Conservation (phyloP, 352 stramenopile species). For the Globisporangium echinulatum region DNA sequence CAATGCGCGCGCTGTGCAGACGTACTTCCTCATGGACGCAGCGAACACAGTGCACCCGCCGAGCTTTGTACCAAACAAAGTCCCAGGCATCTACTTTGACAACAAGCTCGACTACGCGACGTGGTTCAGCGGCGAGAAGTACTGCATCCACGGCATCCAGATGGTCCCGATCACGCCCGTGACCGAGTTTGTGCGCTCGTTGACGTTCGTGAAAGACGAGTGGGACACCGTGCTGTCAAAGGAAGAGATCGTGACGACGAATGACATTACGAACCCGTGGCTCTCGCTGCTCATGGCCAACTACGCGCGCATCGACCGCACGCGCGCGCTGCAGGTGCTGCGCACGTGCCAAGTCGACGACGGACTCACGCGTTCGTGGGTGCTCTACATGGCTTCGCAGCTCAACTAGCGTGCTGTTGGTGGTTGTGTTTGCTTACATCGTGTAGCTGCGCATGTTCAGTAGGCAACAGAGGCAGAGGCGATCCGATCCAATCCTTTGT, state of each 20-base stretch:
- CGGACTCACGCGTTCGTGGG: constrained; percentile 70
- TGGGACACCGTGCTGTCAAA: constrained; percentile 49
- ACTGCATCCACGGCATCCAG: constrained; percentile 78
- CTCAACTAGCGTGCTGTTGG: constrained; percentile 2
- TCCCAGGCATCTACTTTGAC: constrained; percentile 67
- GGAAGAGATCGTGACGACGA: constrained; percentile 31
- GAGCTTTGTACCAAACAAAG: constrained; percentile 38
- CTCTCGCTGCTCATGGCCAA: constrained; percentile 68
- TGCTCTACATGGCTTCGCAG: constrained; percentile 52
- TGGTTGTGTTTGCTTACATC: too few relatives aligned
- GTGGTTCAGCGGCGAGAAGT: constrained; percentile 59
- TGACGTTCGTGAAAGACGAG: constrained; percentile 52
- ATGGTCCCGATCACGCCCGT: constrained; percentile 63
- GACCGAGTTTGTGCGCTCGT: constrained; percentile 51
- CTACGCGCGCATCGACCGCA: constrained; percentile 55
- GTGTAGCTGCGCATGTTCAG: too few relatives aligned
- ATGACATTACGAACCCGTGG: constrained; percentile 55
- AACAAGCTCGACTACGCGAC: constrained; percentile 80
- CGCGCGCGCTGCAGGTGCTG: constrained; percentile 38
- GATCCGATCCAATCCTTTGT: neutral
- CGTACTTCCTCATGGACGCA: constrained; percentile 67
- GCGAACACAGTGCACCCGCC: constrained; percentile 45
- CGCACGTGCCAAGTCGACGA: constrained; percentile 55
- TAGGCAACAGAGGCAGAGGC: too few relatives aligned
- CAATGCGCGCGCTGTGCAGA: constrained; percentile 41